Conservation (phyloP, 345 rosid genomes). For the Reutealis trisperma region DNA sequence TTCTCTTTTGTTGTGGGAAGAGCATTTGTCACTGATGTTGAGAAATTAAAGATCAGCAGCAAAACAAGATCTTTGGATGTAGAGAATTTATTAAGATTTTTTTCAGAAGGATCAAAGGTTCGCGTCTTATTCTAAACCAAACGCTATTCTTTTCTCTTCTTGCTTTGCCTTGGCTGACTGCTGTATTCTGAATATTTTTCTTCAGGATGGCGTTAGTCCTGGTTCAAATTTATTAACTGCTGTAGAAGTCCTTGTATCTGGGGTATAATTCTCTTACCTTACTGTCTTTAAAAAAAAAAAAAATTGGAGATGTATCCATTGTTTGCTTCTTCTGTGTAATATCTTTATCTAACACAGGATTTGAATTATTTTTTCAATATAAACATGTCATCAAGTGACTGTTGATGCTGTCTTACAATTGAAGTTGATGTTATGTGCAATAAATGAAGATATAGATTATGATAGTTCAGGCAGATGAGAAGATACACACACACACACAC, state of each 20-base stretch:
- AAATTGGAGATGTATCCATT: not conserved
- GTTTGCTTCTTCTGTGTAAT: not conserved
- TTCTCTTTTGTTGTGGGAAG: conserved; percentile 99
- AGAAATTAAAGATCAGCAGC: conserved; percentile 93
- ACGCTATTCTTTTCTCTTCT: conserved; percentile 13
- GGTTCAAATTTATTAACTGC: conserved; percentile 94
- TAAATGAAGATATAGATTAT: not conserved
- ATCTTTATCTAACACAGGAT: not conserved
- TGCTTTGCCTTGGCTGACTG: conserved; percentile 6
- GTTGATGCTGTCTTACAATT: not conserved
- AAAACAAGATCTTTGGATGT: conserved; percentile 85
- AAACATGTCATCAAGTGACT: not conserved
- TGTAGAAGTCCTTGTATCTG: conserved; percentile 87
- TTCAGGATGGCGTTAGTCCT: conserved; percentile 85
- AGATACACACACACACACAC: no score
- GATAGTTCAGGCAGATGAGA: not conserved
- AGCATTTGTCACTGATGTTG: conserved; percentile 98
- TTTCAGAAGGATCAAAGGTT: conserved; percentile 88
- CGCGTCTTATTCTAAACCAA: conserved; percentile 26
- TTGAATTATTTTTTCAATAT: not conserved
- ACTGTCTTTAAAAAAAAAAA: not conserved
- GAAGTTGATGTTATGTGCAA: not conserved
- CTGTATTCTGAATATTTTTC: conserved; percentile 29
- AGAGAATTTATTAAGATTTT: conserved; percentile 61
- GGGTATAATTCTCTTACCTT: conserved; percentile 55